Conservation (phyloP, 257 asterid genomes). For the Nicotiana paniculata region DNA sequence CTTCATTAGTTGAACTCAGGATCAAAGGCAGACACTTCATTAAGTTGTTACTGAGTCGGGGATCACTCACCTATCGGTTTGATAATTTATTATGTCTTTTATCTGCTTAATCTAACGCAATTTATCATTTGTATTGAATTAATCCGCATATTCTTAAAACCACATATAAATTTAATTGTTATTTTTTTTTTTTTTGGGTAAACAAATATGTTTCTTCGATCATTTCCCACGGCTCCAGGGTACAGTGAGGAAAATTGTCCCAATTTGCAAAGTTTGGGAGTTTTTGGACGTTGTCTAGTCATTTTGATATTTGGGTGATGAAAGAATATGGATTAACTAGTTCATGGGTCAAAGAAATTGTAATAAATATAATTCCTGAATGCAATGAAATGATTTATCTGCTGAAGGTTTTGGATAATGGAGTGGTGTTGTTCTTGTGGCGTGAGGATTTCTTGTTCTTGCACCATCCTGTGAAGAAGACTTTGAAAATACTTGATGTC, state of each 20-base stretch:
- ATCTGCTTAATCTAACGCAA: too few relatives aligned
- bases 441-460: conserved; percentile 22
- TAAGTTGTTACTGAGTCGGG: too few relatives aligned
- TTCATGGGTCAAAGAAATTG: conserved; percentile 38
- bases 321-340: conserved; percentile 35
- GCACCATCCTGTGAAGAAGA: background rate
- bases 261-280: conserved; percentile 29
- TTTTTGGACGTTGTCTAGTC: conserved; percentile 8
- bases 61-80: too few relatives aligned
- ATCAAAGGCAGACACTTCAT: too few relatives aligned
- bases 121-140: too few relatives aligned
- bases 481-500: background rate
- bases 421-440: conserved; percentile 38
- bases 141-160: too few relatives aligned
- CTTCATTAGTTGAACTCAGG: too few relatives aligned
- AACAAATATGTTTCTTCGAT: too few relatives aligned
- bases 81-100: too few relatives aligned
- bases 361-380: conserved; percentile 22
- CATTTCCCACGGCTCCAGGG: background rate
- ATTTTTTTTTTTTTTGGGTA: too few relatives aligned
- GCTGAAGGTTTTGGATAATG: conserved; percentile 30
- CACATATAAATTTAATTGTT: too few relatives aligned
- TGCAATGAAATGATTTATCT: conserved; percentile 23
- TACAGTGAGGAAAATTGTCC: background rate
- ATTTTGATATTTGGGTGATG: conserved; percentile 45